Percentiles rank a stretch among this genome's conserved stretches.
These are phyloP conservation scores for Nakaseomyces sp. DNA, from an alignment of 1,139 yeast species.

Conservation along the genomic window DNA sequence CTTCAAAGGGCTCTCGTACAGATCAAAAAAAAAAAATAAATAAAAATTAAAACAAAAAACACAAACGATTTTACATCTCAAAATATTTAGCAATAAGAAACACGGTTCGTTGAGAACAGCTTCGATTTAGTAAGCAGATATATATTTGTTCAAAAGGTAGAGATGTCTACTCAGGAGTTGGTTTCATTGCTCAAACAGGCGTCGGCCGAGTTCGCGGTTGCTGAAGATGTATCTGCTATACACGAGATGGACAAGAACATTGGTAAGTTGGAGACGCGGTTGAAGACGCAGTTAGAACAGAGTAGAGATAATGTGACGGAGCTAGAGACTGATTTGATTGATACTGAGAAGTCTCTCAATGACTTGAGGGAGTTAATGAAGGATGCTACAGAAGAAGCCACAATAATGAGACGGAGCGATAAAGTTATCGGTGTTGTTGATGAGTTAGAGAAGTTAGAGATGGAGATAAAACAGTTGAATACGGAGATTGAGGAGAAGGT, in stretches of 20 bases:
- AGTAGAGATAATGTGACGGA: slow-evolving; percentile 6
- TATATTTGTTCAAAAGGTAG: too few species aligned
- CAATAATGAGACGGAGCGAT: slow-evolving; percentile 13
- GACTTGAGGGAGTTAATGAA: slow-evolving; percentile 1
- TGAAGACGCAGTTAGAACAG: neutral
- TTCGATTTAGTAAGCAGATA: too few species aligned
- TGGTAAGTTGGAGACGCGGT: neutral
- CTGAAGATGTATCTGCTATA: neutral
- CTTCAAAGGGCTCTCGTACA: too few species aligned
- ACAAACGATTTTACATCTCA: too few species aligned
- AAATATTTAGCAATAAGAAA: too few species aligned
- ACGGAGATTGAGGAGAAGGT: slow-evolving; percentile 17
- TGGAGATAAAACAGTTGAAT: slow-evolving; percentile 13
- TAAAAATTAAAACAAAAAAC: too few species aligned
- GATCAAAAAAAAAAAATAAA: too few species aligned
- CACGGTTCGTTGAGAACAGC: too few species aligned
- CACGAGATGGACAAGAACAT: neutral
- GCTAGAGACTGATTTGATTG: slow-evolving; percentile 11
- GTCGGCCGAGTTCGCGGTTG: neutral
- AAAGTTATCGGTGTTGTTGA: slow-evolving; percentile 14
- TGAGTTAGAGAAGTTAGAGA: slow-evolving; percentile 22
- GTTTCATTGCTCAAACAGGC: neutral
- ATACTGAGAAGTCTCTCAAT: slow-evolving; percentile 5
- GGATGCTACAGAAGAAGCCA: slow-evolving; percentile 12
- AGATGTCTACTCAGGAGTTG: neutral